phyloP scores from a whole-genome alignment of 306 rosid genomes.

The Carpinus viminea region DNA sequence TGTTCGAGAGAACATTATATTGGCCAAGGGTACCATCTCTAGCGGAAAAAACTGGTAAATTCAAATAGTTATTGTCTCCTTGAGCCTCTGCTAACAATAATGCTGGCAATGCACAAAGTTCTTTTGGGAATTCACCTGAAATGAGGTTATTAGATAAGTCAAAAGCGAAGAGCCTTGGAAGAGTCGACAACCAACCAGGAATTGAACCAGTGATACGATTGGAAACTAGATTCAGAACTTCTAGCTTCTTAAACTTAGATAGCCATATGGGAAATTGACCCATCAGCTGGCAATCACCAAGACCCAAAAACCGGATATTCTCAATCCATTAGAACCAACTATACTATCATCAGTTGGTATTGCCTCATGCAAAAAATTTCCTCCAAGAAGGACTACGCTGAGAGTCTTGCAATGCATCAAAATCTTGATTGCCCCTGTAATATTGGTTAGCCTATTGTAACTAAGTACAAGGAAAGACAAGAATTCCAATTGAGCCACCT shows the following conservation, averaged over 20 bases:
- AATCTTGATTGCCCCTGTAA: constrained; percentile 17
- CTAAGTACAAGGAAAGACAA: constrained; percentile 2
- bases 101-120: neutral
- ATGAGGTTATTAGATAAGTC: neutral
- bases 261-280: constrained; percentile 12
- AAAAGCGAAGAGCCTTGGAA: constrained; percentile 9
- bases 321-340: no score
- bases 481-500: neutral
- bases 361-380: neutral
- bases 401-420: neutral
- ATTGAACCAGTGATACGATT: constrained; percentile 7
- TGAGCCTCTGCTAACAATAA: neutral
- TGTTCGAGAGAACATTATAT: neutral
- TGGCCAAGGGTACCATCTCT: neutral
- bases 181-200: constrained; percentile 17
- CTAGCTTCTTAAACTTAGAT: neutral
- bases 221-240: neutral
- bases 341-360: neutral
- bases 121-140: neutral
- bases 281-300: neutral
- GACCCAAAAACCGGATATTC: neutral
- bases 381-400: neutral
- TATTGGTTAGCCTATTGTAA: neutral
- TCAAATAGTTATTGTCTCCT: neutral
- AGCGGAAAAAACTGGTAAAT: neutral